phyloP scores from a whole-genome alignment of 2,329 filamentous ascomycete genomes.

The Colletotrichum simmondsii region DNA sequence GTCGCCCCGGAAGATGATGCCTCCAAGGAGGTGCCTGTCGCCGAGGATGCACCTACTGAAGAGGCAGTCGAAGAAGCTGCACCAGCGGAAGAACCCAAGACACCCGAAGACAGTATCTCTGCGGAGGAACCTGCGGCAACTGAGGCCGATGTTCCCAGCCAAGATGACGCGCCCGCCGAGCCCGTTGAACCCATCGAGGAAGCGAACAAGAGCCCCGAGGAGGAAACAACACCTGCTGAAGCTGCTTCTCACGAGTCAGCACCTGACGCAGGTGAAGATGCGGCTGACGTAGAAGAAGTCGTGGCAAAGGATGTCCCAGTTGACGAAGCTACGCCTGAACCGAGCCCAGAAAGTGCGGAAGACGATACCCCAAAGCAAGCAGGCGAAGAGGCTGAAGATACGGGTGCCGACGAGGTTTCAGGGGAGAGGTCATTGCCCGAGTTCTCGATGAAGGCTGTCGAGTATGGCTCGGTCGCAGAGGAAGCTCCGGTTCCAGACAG shows the following conservation, averaged over 20 bases:
- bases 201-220: background rate
- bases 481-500: background rate
- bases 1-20: background rate
- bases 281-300: background rate
- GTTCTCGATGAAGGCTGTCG: conserved; percentile 6
- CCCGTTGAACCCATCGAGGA: background rate
- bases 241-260: background rate
- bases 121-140: background rate
- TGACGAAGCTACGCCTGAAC: background rate
- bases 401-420: background rate
- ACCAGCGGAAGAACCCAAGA: background rate
- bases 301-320: background rate
- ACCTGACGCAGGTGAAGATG: background rate
- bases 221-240: background rate
- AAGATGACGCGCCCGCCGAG: background rate
- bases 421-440: conserved; percentile 1
- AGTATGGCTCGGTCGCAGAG: background rate
- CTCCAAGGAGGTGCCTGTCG: background rate
- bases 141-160: background rate
- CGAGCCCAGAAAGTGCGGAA: conserved; percentile 29
- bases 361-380: conserved; percentile 2
- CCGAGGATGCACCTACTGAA: background rate
- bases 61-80: background rate
- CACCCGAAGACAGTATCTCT: background rate
- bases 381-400: background rate